Percentiles rank a stretch among this genome's conserved stretches.
Conservation (phyloP, 345 rosid genomes). For the Citrus glauca region DNA sequence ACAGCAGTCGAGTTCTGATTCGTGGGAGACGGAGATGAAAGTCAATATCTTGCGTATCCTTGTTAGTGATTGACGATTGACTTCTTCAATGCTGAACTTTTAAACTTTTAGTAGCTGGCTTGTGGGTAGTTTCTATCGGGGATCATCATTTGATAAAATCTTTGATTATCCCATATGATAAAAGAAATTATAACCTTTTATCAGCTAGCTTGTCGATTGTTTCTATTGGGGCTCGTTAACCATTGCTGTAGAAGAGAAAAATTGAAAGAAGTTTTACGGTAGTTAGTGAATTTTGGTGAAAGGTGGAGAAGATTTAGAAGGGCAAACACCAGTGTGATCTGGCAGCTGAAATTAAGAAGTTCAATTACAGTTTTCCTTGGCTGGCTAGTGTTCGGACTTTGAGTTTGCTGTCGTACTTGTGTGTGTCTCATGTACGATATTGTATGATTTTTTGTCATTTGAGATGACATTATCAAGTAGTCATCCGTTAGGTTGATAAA, state of each 20-base stretch:
- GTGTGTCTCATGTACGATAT: not conserved
- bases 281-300: not conserved
- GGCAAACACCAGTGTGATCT: not conserved
- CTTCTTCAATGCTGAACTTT: not conserved
- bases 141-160: not conserved
- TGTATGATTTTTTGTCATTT: not conserved
- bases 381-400: not conserved
- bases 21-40: slow-evolving; percentile 42
- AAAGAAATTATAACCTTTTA: too few species aligned
- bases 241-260: not conserved
- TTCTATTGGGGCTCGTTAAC: too few species aligned
- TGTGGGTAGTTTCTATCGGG: not conserved
- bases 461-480: not conserved
- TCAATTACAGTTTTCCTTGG: not conserved
- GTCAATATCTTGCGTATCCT: slow-evolving; percentile 77
- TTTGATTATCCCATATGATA: not conserved
- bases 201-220: too few species aligned
- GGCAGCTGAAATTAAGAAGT: not conserved
- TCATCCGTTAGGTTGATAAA: not conserved
- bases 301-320: not conserved
- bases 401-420: not conserved
- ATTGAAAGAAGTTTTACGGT: not conserved
- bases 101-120: not conserved
- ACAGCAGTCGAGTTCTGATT: not conserved
- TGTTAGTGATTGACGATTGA: not conserved